Percentiles rank a stretch among this genome's conserved stretches.
These are phyloP conservation scores for Beauveria sp. DNA, from an alignment of 2,329 filamentous ascomycete species.

Conservation along the genomic window DNA sequence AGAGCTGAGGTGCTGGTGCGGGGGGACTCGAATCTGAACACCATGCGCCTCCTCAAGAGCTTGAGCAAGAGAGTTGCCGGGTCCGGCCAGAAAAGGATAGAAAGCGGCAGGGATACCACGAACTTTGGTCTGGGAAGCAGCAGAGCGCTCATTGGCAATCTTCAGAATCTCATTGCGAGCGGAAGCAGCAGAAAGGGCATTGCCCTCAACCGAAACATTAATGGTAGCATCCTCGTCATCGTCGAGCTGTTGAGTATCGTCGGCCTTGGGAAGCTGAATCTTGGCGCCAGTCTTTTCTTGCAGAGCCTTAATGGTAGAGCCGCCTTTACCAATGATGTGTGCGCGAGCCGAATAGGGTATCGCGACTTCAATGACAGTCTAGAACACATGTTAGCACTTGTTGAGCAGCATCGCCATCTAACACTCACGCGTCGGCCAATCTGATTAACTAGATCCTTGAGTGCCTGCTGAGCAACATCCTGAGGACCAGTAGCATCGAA, in stretches of 20 bases:
- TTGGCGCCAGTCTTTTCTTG: slow-evolving; percentile 84
- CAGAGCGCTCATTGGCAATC: slow-evolving; percentile 79
- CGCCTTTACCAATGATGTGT: slow-evolving; percentile 88
- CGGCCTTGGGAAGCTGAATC: slow-evolving; percentile 80
- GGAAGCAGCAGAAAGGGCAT: slow-evolving; percentile 77
- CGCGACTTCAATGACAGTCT: slow-evolving; percentile 60
- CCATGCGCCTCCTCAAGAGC: slow-evolving; percentile 70
- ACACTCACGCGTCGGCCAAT: slow-evolving; percentile 54
- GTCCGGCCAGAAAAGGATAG: slow-evolving; percentile 89
- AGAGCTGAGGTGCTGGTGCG: slow-evolving; percentile 68
- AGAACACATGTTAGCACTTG: slow-evolving; percentile 16
- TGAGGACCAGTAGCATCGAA: slow-evolving; percentile 82
- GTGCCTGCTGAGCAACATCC: slow-evolving; percentile 75
- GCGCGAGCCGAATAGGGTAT: slow-evolving; percentile 78
- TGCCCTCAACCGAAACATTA: slow-evolving; percentile 83
- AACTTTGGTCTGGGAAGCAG: slow-evolving; percentile 73
- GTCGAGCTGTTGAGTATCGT: slow-evolving; percentile 48
- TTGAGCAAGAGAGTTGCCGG: slow-evolving; percentile 59
- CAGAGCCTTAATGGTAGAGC: slow-evolving; percentile 81
- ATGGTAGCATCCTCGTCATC: slow-evolving; percentile 73
- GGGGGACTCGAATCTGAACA: slow-evolving; percentile 74
- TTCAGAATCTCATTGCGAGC: slow-evolving; percentile 77
- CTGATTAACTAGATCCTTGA: slow-evolving; percentile 82
- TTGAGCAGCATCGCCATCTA: background rate
- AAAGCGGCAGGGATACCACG: slow-evolving; percentile 83